Evolutionary conservation across 805 yeast species (phyloP).

Genomic region (Teunomyces gatunensis): DNA sequence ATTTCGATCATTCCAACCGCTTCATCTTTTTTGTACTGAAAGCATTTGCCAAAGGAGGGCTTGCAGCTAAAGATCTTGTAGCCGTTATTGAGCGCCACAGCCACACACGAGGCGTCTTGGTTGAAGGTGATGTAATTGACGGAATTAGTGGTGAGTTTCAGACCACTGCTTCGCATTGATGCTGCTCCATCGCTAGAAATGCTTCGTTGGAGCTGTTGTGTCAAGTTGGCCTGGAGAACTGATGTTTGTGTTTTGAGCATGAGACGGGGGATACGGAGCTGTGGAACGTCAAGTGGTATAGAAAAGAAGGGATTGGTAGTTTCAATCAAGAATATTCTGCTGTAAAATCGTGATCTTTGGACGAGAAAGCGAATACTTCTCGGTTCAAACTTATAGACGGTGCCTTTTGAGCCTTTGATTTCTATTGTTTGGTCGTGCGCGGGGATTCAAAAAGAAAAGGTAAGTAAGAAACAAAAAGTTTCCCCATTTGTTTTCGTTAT

Average conservation of each 20-base stretch:
- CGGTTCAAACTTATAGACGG: too few species aligned
- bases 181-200: constrained; percentile 16
- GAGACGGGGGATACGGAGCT: background rate
- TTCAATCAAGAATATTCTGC: too few species aligned
- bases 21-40: constrained; percentile 37
- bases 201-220: constrained; percentile 11
- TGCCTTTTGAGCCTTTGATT: background rate
- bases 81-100: constrained; percentile 64
- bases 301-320: too few species aligned
- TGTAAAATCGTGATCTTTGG: too few species aligned
- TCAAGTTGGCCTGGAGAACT: constrained; percentile 10
- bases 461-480: too few species aligned
- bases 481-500: too few species aligned
- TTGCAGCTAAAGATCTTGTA: constrained; percentile 83
- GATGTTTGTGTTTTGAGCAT: constrained; percentile 15
- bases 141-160: constrained; percentile 4
- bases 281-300: background rate
- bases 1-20: constrained; percentile 77
- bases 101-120: constrained; percentile 83
- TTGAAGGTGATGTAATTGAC: constrained; percentile 60
- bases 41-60: constrained; percentile 61
- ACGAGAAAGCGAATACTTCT: too few species aligned
- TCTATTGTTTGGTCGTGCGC: background rate
- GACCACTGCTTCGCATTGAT: constrained; percentile 12
- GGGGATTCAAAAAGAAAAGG: background rate